phyloP scores from a whole-genome alignment of 176 grass and related monocot species.

The Raddia guianensis region DNA sequence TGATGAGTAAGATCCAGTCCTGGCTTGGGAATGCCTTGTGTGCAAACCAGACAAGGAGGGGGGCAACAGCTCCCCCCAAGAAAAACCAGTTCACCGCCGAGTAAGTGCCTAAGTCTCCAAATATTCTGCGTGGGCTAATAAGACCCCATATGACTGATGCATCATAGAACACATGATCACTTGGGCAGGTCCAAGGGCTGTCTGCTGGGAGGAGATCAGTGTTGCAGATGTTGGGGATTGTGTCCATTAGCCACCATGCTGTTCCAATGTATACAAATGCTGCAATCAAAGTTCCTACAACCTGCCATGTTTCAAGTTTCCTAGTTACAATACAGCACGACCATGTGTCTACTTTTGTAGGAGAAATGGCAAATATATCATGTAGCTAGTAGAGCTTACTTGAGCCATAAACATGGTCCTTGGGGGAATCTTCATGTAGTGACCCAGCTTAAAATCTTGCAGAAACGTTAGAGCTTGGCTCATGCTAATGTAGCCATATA shows the following conservation, averaged over 20 bases:
- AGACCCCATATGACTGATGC: conserved; percentile 98
- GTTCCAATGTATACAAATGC: conserved; percentile 82
- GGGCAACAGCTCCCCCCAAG: conserved; percentile 79
- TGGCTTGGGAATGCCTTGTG: conserved; percentile 73
- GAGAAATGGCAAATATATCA: not conserved
- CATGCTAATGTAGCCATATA: conserved; percentile 95
- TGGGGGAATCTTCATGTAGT: conserved; percentile 99
- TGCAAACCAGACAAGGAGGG: conserved; percentile 77
- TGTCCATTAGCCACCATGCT: conserved; percentile 95
- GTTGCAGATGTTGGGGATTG: conserved; percentile 77
- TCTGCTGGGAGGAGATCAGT: conserved; percentile 65
- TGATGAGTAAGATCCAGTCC: conserved; percentile 79
- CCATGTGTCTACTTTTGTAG: not conserved
- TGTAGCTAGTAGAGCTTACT: conserved; percentile 37
- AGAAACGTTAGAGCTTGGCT: conserved; percentile 73
- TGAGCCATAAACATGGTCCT: conserved; percentile 99
- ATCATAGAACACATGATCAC: conserved; percentile 89
- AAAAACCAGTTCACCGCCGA: conserved; percentile 96
- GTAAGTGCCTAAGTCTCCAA: conserved; percentile 79
- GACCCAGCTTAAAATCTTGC: conserved; percentile 92
- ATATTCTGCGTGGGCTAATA: conserved; percentile 84
- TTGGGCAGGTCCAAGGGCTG: conserved; percentile 92
- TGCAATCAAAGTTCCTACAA: conserved; percentile 81
- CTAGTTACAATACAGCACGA: not conserved
- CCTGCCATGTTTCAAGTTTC: conserved; percentile 53